Evolutionary conservation across 305 asterid genomes (phyloP).

Genomic region (Lippia alba): DNA sequence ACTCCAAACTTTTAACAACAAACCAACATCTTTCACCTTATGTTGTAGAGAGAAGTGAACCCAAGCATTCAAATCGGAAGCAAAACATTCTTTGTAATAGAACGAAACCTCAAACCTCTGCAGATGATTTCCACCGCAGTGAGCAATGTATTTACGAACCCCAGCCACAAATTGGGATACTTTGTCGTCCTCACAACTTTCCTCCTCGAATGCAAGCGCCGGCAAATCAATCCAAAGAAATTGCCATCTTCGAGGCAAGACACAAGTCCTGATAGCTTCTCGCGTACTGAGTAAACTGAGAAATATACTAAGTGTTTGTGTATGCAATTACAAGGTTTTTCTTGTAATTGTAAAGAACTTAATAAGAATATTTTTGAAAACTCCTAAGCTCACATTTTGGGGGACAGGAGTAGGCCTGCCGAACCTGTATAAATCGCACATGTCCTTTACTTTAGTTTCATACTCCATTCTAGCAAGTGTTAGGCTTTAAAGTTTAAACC

Average conservation of each 20-base stretch:
- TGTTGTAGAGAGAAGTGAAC: slow-evolving; percentile 14
- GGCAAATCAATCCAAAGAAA: slow-evolving; percentile 25
- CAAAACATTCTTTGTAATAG: not conserved
- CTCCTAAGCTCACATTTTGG: too few relatives aligned
- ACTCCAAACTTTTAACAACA: not conserved
- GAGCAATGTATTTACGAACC: slow-evolving; percentile 21
- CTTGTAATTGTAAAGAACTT: too few relatives aligned
- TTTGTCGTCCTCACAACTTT: not conserved
- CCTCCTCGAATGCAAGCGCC: not conserved
- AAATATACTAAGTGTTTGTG: too few relatives aligned
- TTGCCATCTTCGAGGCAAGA: slow-evolving; percentile 29
- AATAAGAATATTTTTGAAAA: too few relatives aligned
- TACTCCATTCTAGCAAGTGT: too few relatives aligned
- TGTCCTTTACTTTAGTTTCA: too few relatives aligned
- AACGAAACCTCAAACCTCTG: slow-evolving; percentile 7
- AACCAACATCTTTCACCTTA: slow-evolving; percentile 13
- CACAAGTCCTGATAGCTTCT: slow-evolving; percentile 16
- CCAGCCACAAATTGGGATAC: slow-evolving; percentile 1
- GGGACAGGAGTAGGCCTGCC: too few relatives aligned
- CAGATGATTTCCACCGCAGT: not conserved
- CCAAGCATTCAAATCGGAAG: slow-evolving; percentile 18
- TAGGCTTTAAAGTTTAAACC: too few relatives aligned
- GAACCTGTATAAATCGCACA: too few relatives aligned
- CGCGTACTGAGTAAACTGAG: not conserved
- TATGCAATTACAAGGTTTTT: too few relatives aligned